Evolutionary conservation across 1,284 basidiomycete genomes (phyloP).

Genomic region (Ustilago cynodontis): DNA sequence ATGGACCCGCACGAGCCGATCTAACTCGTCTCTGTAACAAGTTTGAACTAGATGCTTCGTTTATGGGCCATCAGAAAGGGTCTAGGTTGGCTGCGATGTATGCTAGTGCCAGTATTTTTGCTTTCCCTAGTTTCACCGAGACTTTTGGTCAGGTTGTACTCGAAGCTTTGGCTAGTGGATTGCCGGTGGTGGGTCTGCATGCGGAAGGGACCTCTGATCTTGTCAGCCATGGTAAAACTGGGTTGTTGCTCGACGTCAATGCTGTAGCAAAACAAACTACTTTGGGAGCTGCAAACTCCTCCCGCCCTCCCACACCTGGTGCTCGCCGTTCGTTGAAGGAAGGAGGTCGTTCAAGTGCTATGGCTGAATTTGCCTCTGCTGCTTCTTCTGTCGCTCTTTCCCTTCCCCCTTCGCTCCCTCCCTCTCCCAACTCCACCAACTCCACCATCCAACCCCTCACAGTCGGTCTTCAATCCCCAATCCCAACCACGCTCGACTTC

Average conservation of each 20-base stretch:
- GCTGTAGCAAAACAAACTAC: slow-evolving; percentile 40
- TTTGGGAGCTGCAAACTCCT: slow-evolving; percentile 1
- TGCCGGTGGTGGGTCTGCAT: slow-evolving; percentile 75
- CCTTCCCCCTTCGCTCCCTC: slow-evolving; percentile 13
- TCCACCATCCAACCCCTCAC: not conserved
- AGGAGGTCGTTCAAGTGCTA: slow-evolving; percentile 6
- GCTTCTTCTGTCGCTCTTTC: slow-evolving; percentile 23
- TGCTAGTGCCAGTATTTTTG: slow-evolving; percentile 75
- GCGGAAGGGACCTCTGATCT: slow-evolving; percentile 76
- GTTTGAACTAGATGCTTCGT: slow-evolving; percentile 72
- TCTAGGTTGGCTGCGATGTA: slow-evolving; percentile 70
- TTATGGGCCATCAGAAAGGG: slow-evolving; percentile 73
- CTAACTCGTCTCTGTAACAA: slow-evolving; percentile 72
- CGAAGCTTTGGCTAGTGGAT: slow-evolving; percentile 74
- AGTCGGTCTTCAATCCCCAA: slow-evolving; percentile 45
- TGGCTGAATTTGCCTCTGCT: slow-evolving; percentile 41
- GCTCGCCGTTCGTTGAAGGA: not conserved
- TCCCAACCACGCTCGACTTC: slow-evolving; percentile 61
- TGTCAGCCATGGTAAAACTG: slow-evolving; percentile 72
- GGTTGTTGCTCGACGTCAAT: slow-evolving; percentile 70
- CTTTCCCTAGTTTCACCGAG: slow-evolving; percentile 74
- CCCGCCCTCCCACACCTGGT: slow-evolving; percentile 24
- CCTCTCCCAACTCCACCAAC: slow-evolving; percentile 7
- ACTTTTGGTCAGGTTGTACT: slow-evolving; percentile 75
- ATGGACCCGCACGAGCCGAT: slow-evolving; percentile 73